Evolutionary conservation across 2,329 filamentous ascomycete species (phyloP), one percentile per base, ranked within the genome.

Genomic region (Verticillium nubilum): DNA sequence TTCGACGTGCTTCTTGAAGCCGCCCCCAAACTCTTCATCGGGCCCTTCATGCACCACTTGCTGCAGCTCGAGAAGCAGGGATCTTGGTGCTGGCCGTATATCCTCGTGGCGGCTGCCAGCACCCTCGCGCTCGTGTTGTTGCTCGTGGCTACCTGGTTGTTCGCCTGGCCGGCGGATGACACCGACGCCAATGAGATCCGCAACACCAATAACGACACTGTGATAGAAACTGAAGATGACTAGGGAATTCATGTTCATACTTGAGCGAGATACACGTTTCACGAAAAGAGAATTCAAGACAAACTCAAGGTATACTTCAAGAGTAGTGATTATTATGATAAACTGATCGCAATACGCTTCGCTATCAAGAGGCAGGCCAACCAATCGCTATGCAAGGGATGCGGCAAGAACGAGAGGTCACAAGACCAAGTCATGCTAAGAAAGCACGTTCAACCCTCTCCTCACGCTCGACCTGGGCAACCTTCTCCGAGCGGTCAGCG

Each of bases 401-500:
- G n/a, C 15, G 15, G 13, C 35, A 19, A n/a, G 6, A n/a, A 7
- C 35, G n/a, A 7, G n/a, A 12, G 42, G 42, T 47, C 19, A n/a
- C 7, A 23, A 1, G n/a, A 9, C 19, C 12, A 5, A 15, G 5
- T 37, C 35, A 37, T 3, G 6, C 19, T 12, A n/a, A 12, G n/a
- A 23, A 47, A 47, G 42, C 42, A 47, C n/a, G n/a, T n/a, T n/a
- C 42, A 19, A 1, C 23, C 42, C 42, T 47, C 42, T 47, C 42
- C n/a, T 47, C 42, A 9, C 42, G n/a, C 2, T 58, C 57, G 13
- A 58, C 58, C 9, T 58, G 57, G 4, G 60, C 27, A 5, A 62
- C 6, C 52, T 63, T 63, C 52, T 63, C 62, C 5, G 57, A 56
- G 28, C 62, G 62, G 54, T 63, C 62, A 29, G 62, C 62, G 2